Conservation (phyloP, 768 basidiomycete species). For the Mycena albidolilacea region DNA sequence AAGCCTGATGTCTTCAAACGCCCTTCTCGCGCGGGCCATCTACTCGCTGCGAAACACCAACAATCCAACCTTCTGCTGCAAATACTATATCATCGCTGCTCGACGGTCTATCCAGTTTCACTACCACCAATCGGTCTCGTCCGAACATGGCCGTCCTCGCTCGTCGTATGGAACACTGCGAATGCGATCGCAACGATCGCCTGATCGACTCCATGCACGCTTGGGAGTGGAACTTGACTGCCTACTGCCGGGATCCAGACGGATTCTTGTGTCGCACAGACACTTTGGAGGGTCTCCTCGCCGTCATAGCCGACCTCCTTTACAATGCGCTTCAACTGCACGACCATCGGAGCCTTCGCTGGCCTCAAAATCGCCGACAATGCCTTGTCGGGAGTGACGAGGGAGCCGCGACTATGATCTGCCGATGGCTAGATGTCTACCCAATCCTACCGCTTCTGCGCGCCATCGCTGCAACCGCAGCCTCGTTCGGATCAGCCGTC, state of each 20-base stretch:
- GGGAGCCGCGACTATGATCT: constrained; percentile 26
- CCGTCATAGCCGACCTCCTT: constrained; percentile 21
- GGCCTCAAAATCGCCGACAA: constrained; percentile 21
- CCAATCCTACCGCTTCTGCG: constrained; percentile 32
- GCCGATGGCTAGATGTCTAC: constrained; percentile 31
- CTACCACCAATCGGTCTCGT: constrained; percentile 24
- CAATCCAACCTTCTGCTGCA: constrained; percentile 33
- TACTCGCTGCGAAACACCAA: constrained; percentile 22
- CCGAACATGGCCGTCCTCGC: constrained; percentile 29
- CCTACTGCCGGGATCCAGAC: constrained; percentile 22
- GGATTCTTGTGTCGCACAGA: constrained; percentile 16
- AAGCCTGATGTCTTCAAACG: not conserved
- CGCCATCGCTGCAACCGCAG: constrained; percentile 26
- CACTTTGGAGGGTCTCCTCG: constrained; percentile 30
- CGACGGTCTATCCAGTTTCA: constrained; percentile 21
- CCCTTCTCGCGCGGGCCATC: constrained; percentile 29
- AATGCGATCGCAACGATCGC: constrained; percentile 30
- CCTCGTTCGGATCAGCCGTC: constrained; percentile 16
- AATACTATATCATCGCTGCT: constrained; percentile 29
- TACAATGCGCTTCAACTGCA: constrained; percentile 27
- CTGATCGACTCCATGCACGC: constrained; percentile 33
- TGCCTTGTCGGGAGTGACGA: constrained; percentile 28
- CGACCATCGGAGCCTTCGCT: not conserved
- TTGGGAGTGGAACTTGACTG: constrained; percentile 22
- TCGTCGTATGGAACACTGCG: constrained; percentile 32